phyloP scores from a whole-genome alignment of 352 stramenopile species.

The Phytophthora rubi region DNA sequence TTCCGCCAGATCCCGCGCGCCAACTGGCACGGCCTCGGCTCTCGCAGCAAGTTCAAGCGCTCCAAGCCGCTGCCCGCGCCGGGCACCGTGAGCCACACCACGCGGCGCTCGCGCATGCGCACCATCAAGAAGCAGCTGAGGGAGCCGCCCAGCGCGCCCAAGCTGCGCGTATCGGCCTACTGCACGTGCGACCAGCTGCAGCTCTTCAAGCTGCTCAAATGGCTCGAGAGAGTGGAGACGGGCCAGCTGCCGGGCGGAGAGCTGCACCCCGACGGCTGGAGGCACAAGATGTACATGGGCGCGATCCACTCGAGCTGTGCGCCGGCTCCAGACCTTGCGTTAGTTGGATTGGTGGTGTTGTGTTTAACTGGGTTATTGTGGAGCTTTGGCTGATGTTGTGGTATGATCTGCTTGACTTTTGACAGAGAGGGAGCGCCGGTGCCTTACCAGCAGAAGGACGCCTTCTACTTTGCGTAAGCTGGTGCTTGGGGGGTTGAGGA shows the following conservation, averaged over 20 bases:
- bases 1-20: constrained; percentile 54
- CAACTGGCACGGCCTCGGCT: constrained; percentile 64
- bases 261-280: constrained; percentile 80
- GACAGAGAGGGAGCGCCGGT: constrained; percentile 33
- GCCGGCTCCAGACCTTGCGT: constrained; percentile 52
- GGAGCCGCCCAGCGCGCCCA: constrained; percentile 71
- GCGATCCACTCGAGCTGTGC: constrained; percentile 81
- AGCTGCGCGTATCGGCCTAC: constrained; percentile 86
- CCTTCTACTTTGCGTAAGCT: constrained; percentile 86
- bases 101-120: constrained; percentile 79
- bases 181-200: constrained; percentile 86
- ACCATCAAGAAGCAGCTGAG: constrained; percentile 86
- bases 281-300: constrained; percentile 89
- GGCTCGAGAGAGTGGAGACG: constrained; percentile 82
- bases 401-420: not conserved
- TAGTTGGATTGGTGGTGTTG: constrained; percentile 15
- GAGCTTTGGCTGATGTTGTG: constrained; percentile 13
- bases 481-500: not conserved
- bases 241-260: constrained; percentile 78
- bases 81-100: constrained; percentile 70
- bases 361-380: not conserved
- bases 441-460: constrained; percentile 79
- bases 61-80: constrained; percentile 44
- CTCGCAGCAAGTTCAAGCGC: constrained; percentile 57
- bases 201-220: constrained; percentile 90